phyloP scores from a whole-genome alignment of 169 alveolate genomes.

The Cyclospora cayetanensis region DNA sequence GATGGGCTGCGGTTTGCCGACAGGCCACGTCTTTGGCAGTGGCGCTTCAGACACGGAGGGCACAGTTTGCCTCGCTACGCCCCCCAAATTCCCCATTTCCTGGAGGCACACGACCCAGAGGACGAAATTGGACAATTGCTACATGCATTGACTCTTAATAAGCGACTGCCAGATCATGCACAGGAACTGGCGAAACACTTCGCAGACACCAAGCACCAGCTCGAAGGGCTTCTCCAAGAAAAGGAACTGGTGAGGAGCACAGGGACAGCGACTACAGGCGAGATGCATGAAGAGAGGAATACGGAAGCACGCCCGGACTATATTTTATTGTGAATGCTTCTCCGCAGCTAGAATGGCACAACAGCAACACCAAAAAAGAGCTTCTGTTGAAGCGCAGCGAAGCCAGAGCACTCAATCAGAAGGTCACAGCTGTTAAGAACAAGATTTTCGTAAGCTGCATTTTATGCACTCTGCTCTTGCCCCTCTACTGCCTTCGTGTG shows the following conservation, averaged over 20 bases:
- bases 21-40: neutral
- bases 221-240: neutral
- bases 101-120: neutral
- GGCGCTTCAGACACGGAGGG: neutral
- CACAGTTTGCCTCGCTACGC: neutral
- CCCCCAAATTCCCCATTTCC: neutral
- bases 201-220: neutral
- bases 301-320: neutral
- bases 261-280: neutral
- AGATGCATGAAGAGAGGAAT: neutral
- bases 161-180: neutral
- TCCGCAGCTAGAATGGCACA: neutral
- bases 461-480: too few relatives aligned
- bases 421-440: neutral
- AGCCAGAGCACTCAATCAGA: neutral
- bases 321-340: neutral
- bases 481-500: too few relatives aligned
- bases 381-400: neutral
- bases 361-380: neutral
- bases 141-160: neutral
- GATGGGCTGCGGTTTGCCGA: neutral
- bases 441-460: too few relatives aligned
- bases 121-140: neutral
- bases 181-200: neutral
- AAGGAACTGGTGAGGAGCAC: slow-evolving; percentile 3